phyloP scores from a whole-genome alignment of 768 basidiomycete species.

The Tulasnella sp. region DNA sequence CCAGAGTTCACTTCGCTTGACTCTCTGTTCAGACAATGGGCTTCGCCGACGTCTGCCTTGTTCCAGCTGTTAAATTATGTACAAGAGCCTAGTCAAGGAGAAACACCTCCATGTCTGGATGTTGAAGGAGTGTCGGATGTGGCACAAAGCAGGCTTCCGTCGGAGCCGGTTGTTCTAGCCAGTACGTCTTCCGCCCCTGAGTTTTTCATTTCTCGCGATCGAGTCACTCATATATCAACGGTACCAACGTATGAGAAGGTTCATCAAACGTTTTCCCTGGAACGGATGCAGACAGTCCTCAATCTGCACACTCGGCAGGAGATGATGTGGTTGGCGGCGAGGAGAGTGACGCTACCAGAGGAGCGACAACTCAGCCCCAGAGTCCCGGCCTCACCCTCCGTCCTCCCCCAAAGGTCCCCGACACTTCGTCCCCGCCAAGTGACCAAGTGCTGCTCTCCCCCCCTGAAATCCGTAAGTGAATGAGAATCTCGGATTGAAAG shows the following conservation, averaged over 20 bases:
- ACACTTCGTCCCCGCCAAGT: background rate
- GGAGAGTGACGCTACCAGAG: too few relatives aligned
- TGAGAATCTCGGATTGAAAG: background rate
- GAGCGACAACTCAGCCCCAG: too few relatives aligned
- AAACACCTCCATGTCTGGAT: background rate
- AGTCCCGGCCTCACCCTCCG: too few relatives aligned
- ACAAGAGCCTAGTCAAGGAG: background rate
- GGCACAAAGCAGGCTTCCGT: background rate
- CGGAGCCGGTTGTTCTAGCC: background rate
- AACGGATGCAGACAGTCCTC: background rate
- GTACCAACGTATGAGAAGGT: background rate
- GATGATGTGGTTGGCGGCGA: background rate
- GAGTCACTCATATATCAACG: background rate
- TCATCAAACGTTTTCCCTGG: background rate
- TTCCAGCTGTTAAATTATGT: background rate
- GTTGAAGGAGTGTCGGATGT: background rate
- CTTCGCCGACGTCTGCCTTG: background rate
- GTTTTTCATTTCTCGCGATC: background rate
- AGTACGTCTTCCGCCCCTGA: background rate
- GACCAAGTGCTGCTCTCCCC: background rate
- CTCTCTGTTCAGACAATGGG: background rate
- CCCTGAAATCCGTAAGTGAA: background rate
- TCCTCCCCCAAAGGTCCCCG: background rate
- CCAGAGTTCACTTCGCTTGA: background rate
- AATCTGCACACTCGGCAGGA: background rate